These are phyloP conservation scores for Sporothrix sp. DNA, from an alignment of 2,329 filamentous ascomycete species.

Conservation along the genomic window DNA sequence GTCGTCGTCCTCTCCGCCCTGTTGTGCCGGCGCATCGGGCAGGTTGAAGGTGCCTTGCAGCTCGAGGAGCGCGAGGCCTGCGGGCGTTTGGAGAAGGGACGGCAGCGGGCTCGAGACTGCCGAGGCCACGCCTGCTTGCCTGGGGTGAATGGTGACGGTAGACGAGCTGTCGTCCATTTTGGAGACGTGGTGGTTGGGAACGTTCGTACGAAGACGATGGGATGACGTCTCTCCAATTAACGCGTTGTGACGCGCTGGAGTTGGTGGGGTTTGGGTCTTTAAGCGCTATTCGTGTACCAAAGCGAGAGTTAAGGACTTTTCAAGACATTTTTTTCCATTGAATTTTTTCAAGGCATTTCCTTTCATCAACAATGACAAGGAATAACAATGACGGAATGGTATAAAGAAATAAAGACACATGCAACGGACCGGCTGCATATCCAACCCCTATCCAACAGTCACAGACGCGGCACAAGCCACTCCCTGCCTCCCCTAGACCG, in stretches of 20 bases:
- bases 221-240: neutral
- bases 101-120: constrained; percentile 53
- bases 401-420: neutral
- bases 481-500: neutral
- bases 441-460: neutral
- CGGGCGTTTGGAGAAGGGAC: constrained; percentile 74
- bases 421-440: neutral
- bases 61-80: constrained; percentile 81
- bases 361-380: neutral
- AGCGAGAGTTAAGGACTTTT: too few species aligned
- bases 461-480: too few species aligned
- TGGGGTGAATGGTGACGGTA: constrained; percentile 33
- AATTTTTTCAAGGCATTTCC: too few species aligned
- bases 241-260: neutral
- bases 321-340: too few species aligned
- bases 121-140: constrained; percentile 13
- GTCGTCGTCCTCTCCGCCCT: constrained; percentile 19
- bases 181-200: neutral
- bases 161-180: constrained; percentile 1
- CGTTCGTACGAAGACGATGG: neutral
- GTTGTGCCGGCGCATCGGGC: constrained; percentile 23
- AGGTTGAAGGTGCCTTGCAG: constrained; percentile 81
- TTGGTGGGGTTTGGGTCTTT: neutral
- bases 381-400: neutral
- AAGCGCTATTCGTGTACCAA: too few species aligned